Conservation (phyloP, 2,329 filamentous ascomycete species). For the Fusarium sp. region DNA sequence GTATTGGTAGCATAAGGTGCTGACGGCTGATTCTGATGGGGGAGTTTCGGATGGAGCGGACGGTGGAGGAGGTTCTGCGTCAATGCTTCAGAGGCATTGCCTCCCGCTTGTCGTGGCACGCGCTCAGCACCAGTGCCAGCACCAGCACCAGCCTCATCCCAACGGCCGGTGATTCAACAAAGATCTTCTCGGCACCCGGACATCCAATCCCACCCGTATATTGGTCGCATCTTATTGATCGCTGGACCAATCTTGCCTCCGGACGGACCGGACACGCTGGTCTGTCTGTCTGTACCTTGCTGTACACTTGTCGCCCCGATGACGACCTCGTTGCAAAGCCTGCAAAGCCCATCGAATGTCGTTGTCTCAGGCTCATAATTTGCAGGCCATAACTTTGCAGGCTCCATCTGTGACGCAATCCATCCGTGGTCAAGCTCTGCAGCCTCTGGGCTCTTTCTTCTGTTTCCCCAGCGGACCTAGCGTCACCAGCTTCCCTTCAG, state of each 20-base stretch:
- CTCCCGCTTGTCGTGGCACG: neutral
- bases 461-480: conserved; percentile 28
- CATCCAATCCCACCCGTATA: neutral
- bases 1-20: conserved; percentile 28
- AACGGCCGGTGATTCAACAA: conserved; percentile 36
- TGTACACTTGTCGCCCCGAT: conserved; percentile 6
- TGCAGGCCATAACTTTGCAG: conserved; percentile 14
- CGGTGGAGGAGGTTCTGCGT: neutral
- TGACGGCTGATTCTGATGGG: conserved; percentile 17
- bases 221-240: neutral
- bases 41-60: conserved; percentile 5
- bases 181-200: conserved; percentile 14
- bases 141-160: conserved; percentile 11
- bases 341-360: neutral
- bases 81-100: neutral
- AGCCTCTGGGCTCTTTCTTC: conserved; percentile 1
- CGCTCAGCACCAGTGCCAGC: neutral
- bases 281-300: neutral
- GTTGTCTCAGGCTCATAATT: conserved; percentile 25
- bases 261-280: conserved; percentile 6
- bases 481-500: conserved; percentile 13
- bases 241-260: conserved; percentile 14
- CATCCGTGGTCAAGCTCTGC: conserved; percentile 3
- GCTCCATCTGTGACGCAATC: conserved; percentile 40
- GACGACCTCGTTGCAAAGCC: conserved; percentile 18